These are phyloP conservation scores for Mycena chlorophos DNA, from an alignment of 768 basidiomycete genomes.

Conservation along the genomic window DNA sequence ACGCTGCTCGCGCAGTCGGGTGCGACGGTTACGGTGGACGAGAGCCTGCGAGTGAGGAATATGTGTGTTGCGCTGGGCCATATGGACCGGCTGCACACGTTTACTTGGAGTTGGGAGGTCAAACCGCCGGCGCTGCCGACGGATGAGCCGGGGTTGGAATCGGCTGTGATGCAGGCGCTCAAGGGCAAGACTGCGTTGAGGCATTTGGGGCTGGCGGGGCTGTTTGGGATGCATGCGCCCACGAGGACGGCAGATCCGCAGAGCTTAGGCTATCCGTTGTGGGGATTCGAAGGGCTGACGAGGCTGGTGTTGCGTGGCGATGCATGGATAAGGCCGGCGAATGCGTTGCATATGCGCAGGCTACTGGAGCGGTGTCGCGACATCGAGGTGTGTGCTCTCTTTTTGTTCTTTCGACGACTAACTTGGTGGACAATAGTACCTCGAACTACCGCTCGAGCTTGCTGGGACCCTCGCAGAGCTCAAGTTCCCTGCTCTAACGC, in stretches of 20 bases:
- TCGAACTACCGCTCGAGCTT: conserved; percentile 51
- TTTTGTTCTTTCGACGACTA: neutral
- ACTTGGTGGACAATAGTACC: conserved; percentile 30
- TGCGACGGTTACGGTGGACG: conserved; percentile 31
- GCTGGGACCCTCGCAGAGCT: conserved; percentile 33
- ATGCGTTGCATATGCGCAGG: conserved; percentile 25
- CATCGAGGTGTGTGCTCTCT: conserved; percentile 28
- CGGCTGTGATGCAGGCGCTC: conserved; percentile 38
- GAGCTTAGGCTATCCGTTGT: conserved; percentile 41
- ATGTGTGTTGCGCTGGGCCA: conserved; percentile 42
- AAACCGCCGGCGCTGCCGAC: conserved; percentile 29
- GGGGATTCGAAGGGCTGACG: conserved; percentile 30
- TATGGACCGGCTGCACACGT: conserved; percentile 42
- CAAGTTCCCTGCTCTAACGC: conserved; percentile 42
- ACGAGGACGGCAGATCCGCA: conserved; percentile 29
- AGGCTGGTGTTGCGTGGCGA: conserved; percentile 31
- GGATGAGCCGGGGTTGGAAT: conserved; percentile 38
- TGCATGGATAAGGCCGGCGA: conserved; percentile 30
- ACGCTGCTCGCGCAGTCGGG: conserved; percentile 34
- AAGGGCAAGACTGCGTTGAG: conserved; percentile 29
- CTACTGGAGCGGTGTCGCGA: conserved; percentile 31
- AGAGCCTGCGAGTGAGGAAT: conserved; percentile 35
- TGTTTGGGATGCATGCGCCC: conserved; percentile 41
- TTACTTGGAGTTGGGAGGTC: conserved; percentile 45
- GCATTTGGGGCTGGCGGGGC: conserved; percentile 38